phyloP scores from a whole-genome alignment of 805 yeast genomes.

The Lachancea dasiensis region DNA sequence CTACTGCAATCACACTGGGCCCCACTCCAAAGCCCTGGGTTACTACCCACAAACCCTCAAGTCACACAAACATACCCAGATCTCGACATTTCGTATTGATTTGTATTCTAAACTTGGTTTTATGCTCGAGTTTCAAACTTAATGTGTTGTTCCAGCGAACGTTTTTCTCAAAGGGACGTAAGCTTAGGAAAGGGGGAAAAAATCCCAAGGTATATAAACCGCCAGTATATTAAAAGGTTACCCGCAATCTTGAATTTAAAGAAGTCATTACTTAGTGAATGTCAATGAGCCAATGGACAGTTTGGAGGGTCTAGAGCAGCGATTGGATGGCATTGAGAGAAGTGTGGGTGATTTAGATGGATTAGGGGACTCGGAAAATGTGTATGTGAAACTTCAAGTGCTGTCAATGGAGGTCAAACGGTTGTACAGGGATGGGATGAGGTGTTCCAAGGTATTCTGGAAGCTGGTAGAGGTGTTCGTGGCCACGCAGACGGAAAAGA shows the following conservation, averaged over 20 bases:
- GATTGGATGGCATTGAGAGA: neutral
- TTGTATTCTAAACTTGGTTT: neutral
- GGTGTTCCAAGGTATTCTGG: slow-evolving; percentile 4
- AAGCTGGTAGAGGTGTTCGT: slow-evolving; percentile 1
- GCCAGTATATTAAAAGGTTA: neutral
- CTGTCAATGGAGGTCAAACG: slow-evolving; percentile 1
- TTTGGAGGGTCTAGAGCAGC: slow-evolving; percentile 1
- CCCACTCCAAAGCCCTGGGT: neutral
- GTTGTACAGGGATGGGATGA: slow-evolving; percentile 2
- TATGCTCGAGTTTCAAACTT: neutral
- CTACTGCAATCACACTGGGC: neutral
- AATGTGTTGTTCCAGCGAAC: neutral
- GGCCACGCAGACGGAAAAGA: neutral
- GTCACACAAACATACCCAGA: slow-evolving; percentile 30
- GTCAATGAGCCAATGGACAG: neutral
- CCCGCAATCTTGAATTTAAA: slow-evolving; percentile 4
- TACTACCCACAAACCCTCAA: neutral
- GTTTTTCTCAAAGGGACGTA: no score
- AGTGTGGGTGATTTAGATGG: neutral
- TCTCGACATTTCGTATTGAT: slow-evolving; percentile 27
- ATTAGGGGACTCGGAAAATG: neutral
- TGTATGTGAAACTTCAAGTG: neutral
- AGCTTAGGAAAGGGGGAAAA: neutral
- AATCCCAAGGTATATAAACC: no score
- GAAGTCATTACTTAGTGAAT: no score